These are phyloP conservation scores for Calocera viscosa DNA, from an alignment of 768 basidiomycete species.

Conservation along the genomic window DNA sequence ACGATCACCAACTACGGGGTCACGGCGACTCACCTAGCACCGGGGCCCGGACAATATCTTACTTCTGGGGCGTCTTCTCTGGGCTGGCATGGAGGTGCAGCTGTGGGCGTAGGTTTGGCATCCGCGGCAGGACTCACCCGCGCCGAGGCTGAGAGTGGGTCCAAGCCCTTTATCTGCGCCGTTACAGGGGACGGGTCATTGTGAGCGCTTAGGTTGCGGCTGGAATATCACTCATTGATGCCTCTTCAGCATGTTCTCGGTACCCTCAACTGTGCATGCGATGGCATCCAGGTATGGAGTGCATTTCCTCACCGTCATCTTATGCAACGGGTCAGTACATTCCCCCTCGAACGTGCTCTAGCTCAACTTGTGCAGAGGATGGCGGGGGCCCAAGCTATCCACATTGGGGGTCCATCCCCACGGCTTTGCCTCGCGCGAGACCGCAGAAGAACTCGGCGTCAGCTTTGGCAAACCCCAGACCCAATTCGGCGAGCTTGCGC, in stretches of 20 bases:
- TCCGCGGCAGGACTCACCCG: slow-evolving; percentile 19
- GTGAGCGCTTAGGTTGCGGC: slow-evolving; percentile 33
- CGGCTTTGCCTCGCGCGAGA: slow-evolving; percentile 38
- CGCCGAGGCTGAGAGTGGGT: slow-evolving; percentile 21
- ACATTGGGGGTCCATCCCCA: slow-evolving; percentile 53
- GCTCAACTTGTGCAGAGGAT: slow-evolving; percentile 5
- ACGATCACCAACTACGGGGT: slow-evolving; percentile 43
- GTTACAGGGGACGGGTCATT: slow-evolving; percentile 58
- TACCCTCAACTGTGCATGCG: slow-evolving; percentile 32
- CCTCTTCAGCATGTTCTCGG: not conserved
- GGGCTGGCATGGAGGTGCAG: slow-evolving; percentile 56
- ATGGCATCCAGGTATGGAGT: not conserved
- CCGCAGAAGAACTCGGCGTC: slow-evolving; percentile 42
- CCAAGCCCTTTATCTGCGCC: slow-evolving; percentile 41
- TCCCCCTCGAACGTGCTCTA: not conserved
- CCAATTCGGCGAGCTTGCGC: not conserved
- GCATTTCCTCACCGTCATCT: slow-evolving; percentile 47
- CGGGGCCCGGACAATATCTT: slow-evolving; percentile 39
- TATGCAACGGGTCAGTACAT: slow-evolving; percentile 46
- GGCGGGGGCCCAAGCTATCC: slow-evolving; percentile 46
- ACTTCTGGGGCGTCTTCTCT: slow-evolving; percentile 52
- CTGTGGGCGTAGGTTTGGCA: slow-evolving; percentile 46
- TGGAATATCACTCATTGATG: slow-evolving; percentile 47
- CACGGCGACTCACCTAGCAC: slow-evolving; percentile 48
- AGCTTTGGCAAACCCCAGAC: slow-evolving; percentile 39